Base-by-base conservation (phyloP, 2,329 filamentous ascomycete genomes). In the Ustulina deusta region DNA sequence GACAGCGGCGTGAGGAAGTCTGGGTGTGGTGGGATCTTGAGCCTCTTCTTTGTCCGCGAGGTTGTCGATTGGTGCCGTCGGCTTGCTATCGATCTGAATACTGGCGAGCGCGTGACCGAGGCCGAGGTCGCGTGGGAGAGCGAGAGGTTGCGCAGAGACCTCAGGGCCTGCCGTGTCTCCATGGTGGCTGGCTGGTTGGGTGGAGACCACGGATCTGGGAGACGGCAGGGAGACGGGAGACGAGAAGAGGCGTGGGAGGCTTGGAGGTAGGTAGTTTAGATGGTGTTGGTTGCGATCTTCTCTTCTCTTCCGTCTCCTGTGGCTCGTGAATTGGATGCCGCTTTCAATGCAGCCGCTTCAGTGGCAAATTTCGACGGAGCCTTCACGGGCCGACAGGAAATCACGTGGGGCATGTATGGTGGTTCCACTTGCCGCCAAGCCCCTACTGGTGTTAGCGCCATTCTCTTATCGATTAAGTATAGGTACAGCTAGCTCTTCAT, bases 11-110 rank as follows among this genome's bases (percentile, higher is more conserved):
- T 71, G 46, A 87, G 80, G 79, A 91, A 90, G 72, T 87, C 87
- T 42, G 85, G 80, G 81, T 90, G 87, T 56, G 89, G 88, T 13
- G 85, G 80, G 73, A 90, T 83, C 75, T 87, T 89, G 74, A 89
- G 84, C 54, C 83, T 79, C 64, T 85, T 84, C 79, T 87, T 87
- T 49, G 85, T 87, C 63, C 87, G 85, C 60, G 82, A 78, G 2
- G 83, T 79, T 34, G 85, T 85, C 11, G 81, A 79, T 75, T 89
- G 83, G 78, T 86, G 82, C 56, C 85, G 79, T 68, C 82, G 81
- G 63, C 57, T 77, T 64, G 68, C 68, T 46, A 29, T 11, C 10
- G 68, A 61, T 61, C 55, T 55, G 46, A 64, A 40, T 6, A n/a
- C 34, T 34, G 59, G 46, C n/a, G 58, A 48, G 40, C 42, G 61